Base-by-base conservation (phyloP, 2,329 filamentous ascomycete genomes). In the Paecilomyces variotii region DNA sequence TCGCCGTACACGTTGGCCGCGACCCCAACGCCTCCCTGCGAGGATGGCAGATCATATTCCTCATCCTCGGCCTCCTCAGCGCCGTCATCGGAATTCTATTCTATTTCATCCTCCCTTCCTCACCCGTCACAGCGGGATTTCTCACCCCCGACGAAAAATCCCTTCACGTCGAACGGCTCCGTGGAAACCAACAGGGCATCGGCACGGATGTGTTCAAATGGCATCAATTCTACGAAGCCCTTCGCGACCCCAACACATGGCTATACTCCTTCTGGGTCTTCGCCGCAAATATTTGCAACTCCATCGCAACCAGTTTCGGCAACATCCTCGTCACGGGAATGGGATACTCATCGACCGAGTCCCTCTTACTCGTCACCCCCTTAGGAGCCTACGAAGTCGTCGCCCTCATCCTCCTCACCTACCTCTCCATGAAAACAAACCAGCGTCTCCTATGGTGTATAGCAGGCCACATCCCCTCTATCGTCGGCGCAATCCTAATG, bases 321-420 rank as follows among this genome's bases (percentile, higher is more conserved):
- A 74, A 73, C 52, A 74, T 74, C 53, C 62, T 76, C 10, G 71
- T 76, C 27, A 72, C 67, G 3, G 71, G 72, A 2, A 70, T 75
- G 68, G 74, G 74, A 0, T 76, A 72, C 58, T 64, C 67, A 1
- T 61, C 63, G 11, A 66, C 67, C 19, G 59, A 75, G 39, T 71
- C 67, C n/a, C 57, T 74, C 4, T 63, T 76, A 2, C 64, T 75
- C 2, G 71, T 73, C n/a, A 75, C 70, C 0, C 74, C 73, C 0
- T 62, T 74, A 9, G 74, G 74, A 1, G 73, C 72, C 6, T 74
- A 72, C 59, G 72, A 75, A 56, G 68, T 76, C 11, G 71, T 75
- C 24, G 69, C 66, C 0, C 63, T 74, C 25, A 60, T 76, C 9
- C 70, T 71, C 2, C 63, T 75, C 25, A 75, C 73, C 0, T 75